Conservation (phyloP, 2,329 filamentous ascomycete species). For the Cladophialophora psammophila region DNA sequence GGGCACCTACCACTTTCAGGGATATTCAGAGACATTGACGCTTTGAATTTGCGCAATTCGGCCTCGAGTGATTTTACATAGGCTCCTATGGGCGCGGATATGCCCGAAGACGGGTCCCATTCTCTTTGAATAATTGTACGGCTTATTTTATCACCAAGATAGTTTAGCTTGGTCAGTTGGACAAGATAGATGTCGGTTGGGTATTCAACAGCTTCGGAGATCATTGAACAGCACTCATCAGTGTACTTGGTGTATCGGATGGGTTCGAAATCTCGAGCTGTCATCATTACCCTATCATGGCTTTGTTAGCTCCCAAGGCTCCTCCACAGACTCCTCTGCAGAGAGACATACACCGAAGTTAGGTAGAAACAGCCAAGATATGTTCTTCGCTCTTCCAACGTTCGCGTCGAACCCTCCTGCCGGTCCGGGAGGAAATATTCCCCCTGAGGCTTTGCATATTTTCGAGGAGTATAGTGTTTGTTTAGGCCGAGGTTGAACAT, state of each 20-base stretch:
- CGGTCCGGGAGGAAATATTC: conserved; percentile 24
- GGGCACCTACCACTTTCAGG: conserved; percentile 12
- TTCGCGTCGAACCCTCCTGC: conserved; percentile 37
- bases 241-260: conserved; percentile 63
- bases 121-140: conserved; percentile 41
- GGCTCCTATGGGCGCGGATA: conserved; percentile 38
- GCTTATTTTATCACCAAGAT: conserved; percentile 60
- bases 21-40: conserved; percentile 9
- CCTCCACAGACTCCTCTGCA: neutral
- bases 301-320: neutral
- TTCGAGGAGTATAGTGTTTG: conserved; percentile 14
- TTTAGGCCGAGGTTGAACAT: conserved; percentile 47
- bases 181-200: conserved; percentile 58
- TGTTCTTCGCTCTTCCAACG: conserved; percentile 54
- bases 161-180: conserved; percentile 59
- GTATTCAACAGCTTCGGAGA: conserved; percentile 56
- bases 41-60: conserved; percentile 46
- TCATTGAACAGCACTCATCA: conserved; percentile 57
- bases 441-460: conserved; percentile 11
- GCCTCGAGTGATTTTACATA: conserved; percentile 56
- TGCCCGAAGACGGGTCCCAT: conserved; percentile 20
- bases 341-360: conserved; percentile 50
- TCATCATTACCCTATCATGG: conserved; percentile 30
- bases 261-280: conserved; percentile 56
- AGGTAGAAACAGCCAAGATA: conserved; percentile 55